Conservation (phyloP, 306 rosid genomes). For the Sicyos edulis region DNA sequence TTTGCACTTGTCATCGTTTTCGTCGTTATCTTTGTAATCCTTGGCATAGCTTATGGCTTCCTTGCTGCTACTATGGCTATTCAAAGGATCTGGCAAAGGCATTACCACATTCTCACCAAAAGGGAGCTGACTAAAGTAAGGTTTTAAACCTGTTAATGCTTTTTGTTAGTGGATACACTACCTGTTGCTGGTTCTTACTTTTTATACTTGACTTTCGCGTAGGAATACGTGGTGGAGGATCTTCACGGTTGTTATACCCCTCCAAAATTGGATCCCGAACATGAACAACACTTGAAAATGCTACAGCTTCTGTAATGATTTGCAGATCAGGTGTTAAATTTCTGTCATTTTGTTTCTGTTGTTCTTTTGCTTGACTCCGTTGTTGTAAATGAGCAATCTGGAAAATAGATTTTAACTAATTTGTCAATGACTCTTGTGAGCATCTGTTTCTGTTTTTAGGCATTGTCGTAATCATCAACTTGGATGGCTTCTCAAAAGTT, state of each 20-base stretch:
- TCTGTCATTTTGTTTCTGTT: constrained; percentile 16
- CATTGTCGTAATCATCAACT: not conserved
- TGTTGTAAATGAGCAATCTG: constrained; percentile 18
- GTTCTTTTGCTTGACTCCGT: not conserved
- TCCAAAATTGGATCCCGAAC: constrained; percentile 83
- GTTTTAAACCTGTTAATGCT: not conserved
- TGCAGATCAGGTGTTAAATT: constrained; percentile 15
- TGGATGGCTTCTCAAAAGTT: not conserved
- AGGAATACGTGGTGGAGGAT: constrained; percentile 96
- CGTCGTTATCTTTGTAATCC: constrained; percentile 91
- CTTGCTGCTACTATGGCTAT: constrained; percentile 96
- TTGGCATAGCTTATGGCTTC: constrained; percentile 95
- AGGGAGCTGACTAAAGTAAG: constrained; percentile 89
- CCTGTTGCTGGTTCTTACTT: not conserved
- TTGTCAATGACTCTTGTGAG: not conserved
- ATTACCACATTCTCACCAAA: constrained; percentile 96
- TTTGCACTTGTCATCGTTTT: constrained; percentile 87
- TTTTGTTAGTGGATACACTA: not conserved
- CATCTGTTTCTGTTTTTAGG: not conserved
- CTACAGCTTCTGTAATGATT: constrained; percentile 61
- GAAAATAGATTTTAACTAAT: constrained; percentile 1
- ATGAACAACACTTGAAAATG: constrained; percentile 89
- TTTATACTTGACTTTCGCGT: constrained; percentile 19
- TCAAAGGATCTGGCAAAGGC: constrained; percentile 99
- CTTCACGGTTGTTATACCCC: constrained; percentile 70